A percentile compares a stretch with the other conserved stretches of the same genome.
Evolutionary conservation across 176 grass and related monocot species (phyloP).

Genomic region (Alopecurus myosuroides): DNA sequence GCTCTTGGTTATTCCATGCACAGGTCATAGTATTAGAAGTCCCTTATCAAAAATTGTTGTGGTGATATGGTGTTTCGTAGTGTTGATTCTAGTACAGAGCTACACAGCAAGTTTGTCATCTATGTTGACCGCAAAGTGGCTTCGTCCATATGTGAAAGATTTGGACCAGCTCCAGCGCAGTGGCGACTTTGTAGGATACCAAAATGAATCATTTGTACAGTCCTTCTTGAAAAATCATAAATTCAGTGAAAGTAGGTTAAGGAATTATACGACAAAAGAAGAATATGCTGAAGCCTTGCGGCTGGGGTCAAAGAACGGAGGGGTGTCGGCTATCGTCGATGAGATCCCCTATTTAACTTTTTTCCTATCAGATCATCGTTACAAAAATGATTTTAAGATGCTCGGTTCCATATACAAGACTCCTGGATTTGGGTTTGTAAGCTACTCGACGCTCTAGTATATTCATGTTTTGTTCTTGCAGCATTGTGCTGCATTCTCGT

Average conservation of each 20-base stretch:
- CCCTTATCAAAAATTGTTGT: slow-evolving; percentile 42
- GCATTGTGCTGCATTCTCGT: not conserved
- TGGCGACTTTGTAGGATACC: slow-evolving; percentile 47
- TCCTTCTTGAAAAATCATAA: slow-evolving; percentile 15
- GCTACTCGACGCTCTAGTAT: slow-evolving; percentile 1
- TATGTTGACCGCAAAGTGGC: slow-evolving; percentile 41
- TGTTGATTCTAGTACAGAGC: slow-evolving; percentile 47
- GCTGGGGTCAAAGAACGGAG: slow-evolving; percentile 34
- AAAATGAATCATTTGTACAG: slow-evolving; percentile 31
- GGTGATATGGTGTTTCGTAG: slow-evolving; percentile 55
- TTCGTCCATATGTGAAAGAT: slow-evolving; percentile 28
- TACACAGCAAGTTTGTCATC: slow-evolving; percentile 57
- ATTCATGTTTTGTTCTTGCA: not conserved
- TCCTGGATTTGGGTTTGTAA: slow-evolving; percentile 74
- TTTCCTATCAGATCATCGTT: slow-evolving; percentile 21
- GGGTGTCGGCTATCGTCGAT: slow-evolving; percentile 57
- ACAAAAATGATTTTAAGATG: slow-evolving; percentile 34
- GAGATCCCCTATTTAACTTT: slow-evolving; percentile 54
- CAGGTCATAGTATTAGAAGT: slow-evolving; percentile 47
- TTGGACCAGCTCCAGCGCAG: slow-evolving; percentile 16
- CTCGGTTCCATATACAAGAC: slow-evolving; percentile 46
- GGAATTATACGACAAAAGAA: slow-evolving; percentile 19
- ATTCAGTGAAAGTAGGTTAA: slow-evolving; percentile 28
- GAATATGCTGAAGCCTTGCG: slow-evolving; percentile 51
- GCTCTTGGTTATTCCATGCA: not conserved